Evolutionary conservation across 768 basidiomycete species (phyloP), one percentile per base, ranked within the genome.

Genomic region (Lactifluus piperatus): DNA sequence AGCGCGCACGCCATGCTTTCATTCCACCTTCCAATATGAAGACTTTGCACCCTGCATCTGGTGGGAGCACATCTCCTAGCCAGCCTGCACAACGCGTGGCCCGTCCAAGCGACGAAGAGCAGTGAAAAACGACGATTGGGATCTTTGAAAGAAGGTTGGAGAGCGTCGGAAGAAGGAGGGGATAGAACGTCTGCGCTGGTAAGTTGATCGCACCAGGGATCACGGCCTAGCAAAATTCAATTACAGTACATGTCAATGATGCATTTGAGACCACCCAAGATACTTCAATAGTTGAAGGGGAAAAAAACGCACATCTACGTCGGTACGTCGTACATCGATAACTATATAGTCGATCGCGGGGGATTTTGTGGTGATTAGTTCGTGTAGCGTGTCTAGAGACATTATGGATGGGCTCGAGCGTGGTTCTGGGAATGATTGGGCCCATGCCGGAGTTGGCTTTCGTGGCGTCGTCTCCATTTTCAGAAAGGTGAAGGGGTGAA

Each of bases 131-230:
- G 29, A 73, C 66, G 11, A 62, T 41, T 4, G 69, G 66, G 6
- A 69, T 55, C 18, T 52, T 55, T 4, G 59, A 58, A 9, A 76
- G 65, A 13, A 76, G 20, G 0, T 72, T 65, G 14, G 72, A 20
- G 18, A 75, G 57, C 8, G 62, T 63, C 0, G 72, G 70, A 0
- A 76, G 67, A 0, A n/a, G n/a, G n/a, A 74, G 71, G 18, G 68
- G 71, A 53, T 73, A 70, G 67, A 77, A 75, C 0, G 76, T 73
- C 45, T 78, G 76, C 0, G 76, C 77, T 11, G 77, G 76, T 1
- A 77, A 69, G 65, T 77, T 78, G 59, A 77, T 69, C 1, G 75
- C 74, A 20, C 70, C 69, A 1, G 63, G 66, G 57, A 75, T 68
- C 52, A 70, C 58, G 24, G 59, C 67, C 49, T 65, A 60, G 63